These are phyloP conservation scores for Monosporascus cannonballus DNA, from an alignment of 2,329 filamentous ascomycete genomes.

Conservation along the genomic window DNA sequence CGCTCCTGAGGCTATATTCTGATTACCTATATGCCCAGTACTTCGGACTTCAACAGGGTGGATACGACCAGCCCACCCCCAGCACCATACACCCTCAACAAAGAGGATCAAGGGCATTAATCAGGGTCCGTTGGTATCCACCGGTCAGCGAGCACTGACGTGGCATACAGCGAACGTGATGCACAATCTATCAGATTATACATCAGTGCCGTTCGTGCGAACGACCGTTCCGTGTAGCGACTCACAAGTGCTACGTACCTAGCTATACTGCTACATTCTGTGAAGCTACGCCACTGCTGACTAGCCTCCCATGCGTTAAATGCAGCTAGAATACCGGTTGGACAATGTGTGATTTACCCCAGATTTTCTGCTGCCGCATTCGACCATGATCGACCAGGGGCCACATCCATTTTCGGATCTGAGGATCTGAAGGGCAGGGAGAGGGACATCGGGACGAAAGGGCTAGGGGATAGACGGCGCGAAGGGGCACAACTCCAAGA, in stretches of 20 bases:
- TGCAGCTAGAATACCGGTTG: neutral
- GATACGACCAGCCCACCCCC: neutral
- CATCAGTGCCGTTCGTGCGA: neutral
- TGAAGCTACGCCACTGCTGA: neutral
- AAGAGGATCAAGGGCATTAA: neutral
- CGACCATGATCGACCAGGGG: neutral
- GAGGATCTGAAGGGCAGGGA: conserved; percentile 12
- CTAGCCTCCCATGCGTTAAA: neutral
- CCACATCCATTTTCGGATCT: conserved; percentile 14
- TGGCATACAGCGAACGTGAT: neutral
- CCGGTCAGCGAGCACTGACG: neutral
- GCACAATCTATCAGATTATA: neutral
- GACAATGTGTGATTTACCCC: conserved; percentile 7
- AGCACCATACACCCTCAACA: neutral
- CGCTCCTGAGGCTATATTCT: neutral
- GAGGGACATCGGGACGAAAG: neutral
- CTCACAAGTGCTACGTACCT: neutral
- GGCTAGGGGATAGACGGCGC: conserved; percentile 1
- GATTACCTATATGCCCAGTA: neutral
- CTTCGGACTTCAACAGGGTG: neutral
- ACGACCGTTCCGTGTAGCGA: neutral
- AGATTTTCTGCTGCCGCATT: neutral
- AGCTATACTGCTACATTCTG: neutral
- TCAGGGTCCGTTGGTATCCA: neutral
- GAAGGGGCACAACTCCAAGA: neutral